Base-by-base conservation (phyloP, 768 basidiomycete species). In the Kwoniella sp. region DNA sequence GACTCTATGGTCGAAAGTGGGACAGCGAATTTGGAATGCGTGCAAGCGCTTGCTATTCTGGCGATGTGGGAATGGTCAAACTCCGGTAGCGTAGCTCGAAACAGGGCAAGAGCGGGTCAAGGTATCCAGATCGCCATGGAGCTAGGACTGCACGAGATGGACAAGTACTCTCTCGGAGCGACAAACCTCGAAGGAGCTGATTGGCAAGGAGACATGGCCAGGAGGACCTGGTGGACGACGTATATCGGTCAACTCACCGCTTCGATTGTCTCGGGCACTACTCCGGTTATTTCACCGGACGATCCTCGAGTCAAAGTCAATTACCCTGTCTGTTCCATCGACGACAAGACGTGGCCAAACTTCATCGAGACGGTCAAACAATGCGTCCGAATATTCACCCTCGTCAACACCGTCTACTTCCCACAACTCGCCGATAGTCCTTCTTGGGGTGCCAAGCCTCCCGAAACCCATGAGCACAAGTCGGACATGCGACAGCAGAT, bases 151-250 rank as follows among this genome's bases (percentile, higher is more conserved):
- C 74, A 80, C 70, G 73, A 78, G 61, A 65, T 72, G 38, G 79
- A 80, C 52, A 61, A 68, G 47, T 57, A 64, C 52, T 25, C 31
- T 2, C 34, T 20, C 11, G 30, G 28, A 22, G 37, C 23, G 1
- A 48, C 64, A 9, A 31, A 50, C 2, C 48, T 25, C 15, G 78
- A 80, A 63, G 79, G 76, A 17, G 63, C 59, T 13, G 75, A 80
- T 48, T 74, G 78, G 70, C 51, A 58, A 22, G 55, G 59, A n/a
- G 79, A 80, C 50, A 79, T 80, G 79, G 68, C 73, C 0, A 58
- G 79, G 45, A 58, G 79, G 48, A 79, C 79, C 0, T 80, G 77
- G 77, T 80, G 79, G 79, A 65, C 69, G 2, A 70, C 67, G 9
- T 80, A 73, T 58, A 65, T 58, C 7, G 64, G 63, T 12, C 73